Conservation (phyloP, 768 basidiomycete species). For the Tricholoma bakamatsutake region DNA sequence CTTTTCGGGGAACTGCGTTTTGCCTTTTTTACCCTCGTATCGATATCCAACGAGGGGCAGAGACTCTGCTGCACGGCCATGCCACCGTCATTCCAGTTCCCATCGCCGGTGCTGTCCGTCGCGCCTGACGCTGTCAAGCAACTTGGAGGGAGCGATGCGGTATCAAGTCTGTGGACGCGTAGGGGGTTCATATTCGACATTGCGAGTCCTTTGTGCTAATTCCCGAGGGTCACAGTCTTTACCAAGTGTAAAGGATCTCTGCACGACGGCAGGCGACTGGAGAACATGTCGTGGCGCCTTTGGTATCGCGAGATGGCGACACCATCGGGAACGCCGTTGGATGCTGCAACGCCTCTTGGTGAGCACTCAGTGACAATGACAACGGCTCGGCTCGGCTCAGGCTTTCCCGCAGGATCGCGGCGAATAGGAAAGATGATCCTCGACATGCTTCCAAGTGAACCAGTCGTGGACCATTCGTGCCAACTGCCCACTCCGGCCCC, state of each 20-base stretch:
- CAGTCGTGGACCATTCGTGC: neutral
- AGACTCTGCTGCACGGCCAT: constrained; percentile 5
- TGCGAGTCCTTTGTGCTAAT: neutral
- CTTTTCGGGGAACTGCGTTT: too few relatives aligned
- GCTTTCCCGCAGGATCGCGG: too few relatives aligned
- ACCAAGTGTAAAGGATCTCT: constrained; percentile 78
- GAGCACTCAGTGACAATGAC: too few relatives aligned
- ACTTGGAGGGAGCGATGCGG: constrained; percentile 62
- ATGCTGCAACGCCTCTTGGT: too few relatives aligned
- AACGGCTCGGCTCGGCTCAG: too few relatives aligned
- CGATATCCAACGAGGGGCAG: too few relatives aligned
- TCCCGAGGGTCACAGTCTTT: constrained; percentile 48
- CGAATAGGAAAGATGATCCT: constrained; percentile 41
- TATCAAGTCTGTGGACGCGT: constrained; percentile 68
- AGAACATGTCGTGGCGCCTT: constrained; percentile 85
- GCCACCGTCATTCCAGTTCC: constrained; percentile 31
- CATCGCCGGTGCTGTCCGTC: constrained; percentile 63
- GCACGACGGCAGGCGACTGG: constrained; percentile 73
- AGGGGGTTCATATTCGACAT: constrained; percentile 16
- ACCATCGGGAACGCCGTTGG: too few relatives aligned
- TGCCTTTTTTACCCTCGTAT: too few relatives aligned
- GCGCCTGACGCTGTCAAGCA: constrained; percentile 60
- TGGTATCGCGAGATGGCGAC: too few relatives aligned
- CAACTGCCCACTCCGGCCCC: constrained; percentile 9
- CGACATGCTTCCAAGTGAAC: constrained; percentile 48